phyloP scores from a whole-genome alignment of 2,329 filamentous ascomycete species.

The Aurifilum marmelostoma region DNA sequence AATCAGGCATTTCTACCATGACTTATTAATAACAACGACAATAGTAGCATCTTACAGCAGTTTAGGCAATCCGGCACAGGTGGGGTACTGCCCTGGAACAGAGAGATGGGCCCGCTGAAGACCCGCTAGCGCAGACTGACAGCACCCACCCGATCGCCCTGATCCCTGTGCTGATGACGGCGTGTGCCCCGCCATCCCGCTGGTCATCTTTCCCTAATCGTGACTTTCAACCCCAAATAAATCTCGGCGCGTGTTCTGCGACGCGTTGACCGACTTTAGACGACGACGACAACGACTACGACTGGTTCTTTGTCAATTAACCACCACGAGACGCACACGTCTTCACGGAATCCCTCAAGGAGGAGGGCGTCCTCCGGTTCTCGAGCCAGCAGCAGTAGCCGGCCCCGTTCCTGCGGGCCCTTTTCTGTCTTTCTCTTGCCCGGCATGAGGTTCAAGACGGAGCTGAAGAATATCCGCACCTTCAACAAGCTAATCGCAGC shows the following conservation, averaged over 20 bases:
- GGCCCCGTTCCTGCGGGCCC: neutral
- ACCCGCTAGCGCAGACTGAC: neutral
- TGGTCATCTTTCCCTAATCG: conserved; percentile 6
- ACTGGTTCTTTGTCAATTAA: neutral
- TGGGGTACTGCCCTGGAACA: neutral
- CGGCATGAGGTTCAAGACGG: conserved; percentile 68
- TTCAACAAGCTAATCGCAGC: conserved; percentile 69
- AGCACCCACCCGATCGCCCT: conserved; percentile 2
- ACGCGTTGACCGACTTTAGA: neutral
- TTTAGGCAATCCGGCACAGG: neutral
- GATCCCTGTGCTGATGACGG: conserved; percentile 9
- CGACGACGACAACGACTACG: neutral
- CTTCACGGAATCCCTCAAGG: neutral
- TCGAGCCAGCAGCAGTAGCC: neutral
- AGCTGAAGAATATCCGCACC: conserved; percentile 67
- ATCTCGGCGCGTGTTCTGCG: neutral
- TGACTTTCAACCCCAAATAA: neutral
- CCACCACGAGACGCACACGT: neutral
- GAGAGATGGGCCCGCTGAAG: neutral
- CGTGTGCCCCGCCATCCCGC: conserved; percentile 7
- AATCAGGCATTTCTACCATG: too few species aligned
- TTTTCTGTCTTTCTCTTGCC: neutral
- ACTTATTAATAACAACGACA: too few species aligned
- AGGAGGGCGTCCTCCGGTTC: neutral
- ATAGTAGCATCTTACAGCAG: neutral